These are phyloP conservation scores for Paramecium sexaurelia DNA, from an alignment of 73 alveolate species.

Conservation along the genomic window DNA sequence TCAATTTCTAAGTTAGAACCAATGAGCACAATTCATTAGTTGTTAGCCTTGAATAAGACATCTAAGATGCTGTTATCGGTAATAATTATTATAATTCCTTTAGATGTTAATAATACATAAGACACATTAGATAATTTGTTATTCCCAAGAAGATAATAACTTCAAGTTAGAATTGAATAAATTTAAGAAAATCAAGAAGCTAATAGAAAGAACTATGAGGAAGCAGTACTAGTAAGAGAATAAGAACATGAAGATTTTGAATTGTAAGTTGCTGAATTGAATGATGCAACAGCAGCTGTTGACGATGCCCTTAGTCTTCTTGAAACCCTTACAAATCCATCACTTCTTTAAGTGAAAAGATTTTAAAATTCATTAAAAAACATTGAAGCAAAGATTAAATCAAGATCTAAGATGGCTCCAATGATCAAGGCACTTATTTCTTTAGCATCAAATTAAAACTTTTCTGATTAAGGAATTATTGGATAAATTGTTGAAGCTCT, in stretches of 20 bases:
- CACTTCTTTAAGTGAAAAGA: slow-evolving; percentile 45
- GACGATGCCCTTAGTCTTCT: slow-evolving; percentile 49
- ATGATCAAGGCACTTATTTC: slow-evolving; percentile 54
- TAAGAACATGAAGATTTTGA: slow-evolving; percentile 55
- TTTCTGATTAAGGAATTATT: slow-evolving; percentile 18
- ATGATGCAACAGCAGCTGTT: slow-evolving; percentile 54
- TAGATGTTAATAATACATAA: slow-evolving; percentile 48
- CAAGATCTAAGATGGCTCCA: slow-evolving; percentile 55
- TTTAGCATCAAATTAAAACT: slow-evolving; percentile 51
- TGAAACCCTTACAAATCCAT: slow-evolving; percentile 42
- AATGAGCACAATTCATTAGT: slow-evolving; percentile 49
- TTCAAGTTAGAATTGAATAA: background rate
- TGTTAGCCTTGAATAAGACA: slow-evolving; percentile 9
- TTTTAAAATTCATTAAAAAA: slow-evolving; percentile 50
- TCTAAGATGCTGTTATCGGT: slow-evolving; percentile 54
- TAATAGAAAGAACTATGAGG: slow-evolving; percentile 41
- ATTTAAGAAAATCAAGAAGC: slow-evolving; percentile 41
- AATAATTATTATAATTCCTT: background rate
- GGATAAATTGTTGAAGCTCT: slow-evolving; percentile 54
- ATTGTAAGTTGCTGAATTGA: slow-evolving; percentile 33
- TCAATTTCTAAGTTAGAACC: slow-evolving; percentile 42
- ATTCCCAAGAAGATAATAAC: slow-evolving; percentile 60
- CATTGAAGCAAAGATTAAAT: slow-evolving; percentile 39
- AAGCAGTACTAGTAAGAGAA: slow-evolving; percentile 31
- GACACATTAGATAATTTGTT: slow-evolving; percentile 52